Evolutionary conservation across 2,329 filamentous ascomycete genomes (phyloP).

Genomic region (Diaporthe citrichinensis): DNA sequence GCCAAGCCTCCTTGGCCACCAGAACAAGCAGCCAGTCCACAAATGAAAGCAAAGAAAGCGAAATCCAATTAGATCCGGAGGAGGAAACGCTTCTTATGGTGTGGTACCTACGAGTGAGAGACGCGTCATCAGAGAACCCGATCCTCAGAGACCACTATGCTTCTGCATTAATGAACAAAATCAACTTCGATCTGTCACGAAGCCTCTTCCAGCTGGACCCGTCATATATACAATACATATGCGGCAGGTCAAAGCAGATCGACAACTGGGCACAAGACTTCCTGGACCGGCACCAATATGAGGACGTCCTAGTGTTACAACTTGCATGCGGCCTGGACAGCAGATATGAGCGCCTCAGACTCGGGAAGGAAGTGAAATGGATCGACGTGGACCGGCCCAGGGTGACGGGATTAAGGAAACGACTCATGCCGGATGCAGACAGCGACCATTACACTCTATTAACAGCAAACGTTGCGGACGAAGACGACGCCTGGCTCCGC

Average conservation of each 20-base stretch:
- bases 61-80: conserved; percentile 25
- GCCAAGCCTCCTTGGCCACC: neutral
- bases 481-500: conserved; percentile 43
- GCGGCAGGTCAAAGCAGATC: conserved; percentile 42
- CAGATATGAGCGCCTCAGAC: conserved; percentile 42
- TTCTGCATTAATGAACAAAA: conserved; percentile 42
- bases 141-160: conserved; percentile 44
- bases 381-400: conserved; percentile 46
- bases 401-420: conserved; percentile 43
- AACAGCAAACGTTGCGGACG: conserved; percentile 38
- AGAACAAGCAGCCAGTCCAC: conserved; percentile 11
- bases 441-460: conserved; percentile 38
- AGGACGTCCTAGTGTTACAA: conserved; percentile 46
- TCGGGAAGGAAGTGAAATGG: conserved; percentile 43
- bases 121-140: conserved; percentile 34
- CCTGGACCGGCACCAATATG: conserved; percentile 41
- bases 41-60: neutral
- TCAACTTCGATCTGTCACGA: conserved; percentile 42
- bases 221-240: conserved; percentile 43
- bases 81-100: conserved; percentile 25
- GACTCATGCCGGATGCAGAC: conserved; percentile 42
- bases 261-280: conserved; percentile 46
- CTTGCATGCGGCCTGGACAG: conserved; percentile 47
- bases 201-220: conserved; percentile 42
- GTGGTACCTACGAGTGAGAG: conserved; percentile 35